A percentile compares a stretch with the other conserved stretches of the same genome.
Conservation (phyloP, 2,329 filamentous ascomycete genomes). For the Penicillium sp. region DNA sequence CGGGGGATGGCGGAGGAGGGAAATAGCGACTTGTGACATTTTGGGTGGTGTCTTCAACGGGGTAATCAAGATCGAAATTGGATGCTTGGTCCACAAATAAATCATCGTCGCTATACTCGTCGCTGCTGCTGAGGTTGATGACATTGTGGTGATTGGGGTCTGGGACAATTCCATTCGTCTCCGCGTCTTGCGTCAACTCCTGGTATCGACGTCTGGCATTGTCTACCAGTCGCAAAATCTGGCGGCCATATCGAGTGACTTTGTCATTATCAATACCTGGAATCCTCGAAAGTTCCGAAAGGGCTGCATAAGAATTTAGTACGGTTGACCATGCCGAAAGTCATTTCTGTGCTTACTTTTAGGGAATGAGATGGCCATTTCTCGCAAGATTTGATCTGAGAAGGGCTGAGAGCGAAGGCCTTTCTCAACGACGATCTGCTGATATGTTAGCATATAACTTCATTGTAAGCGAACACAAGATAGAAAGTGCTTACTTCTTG, state of each 20-base stretch:
- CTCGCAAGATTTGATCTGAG: constrained; percentile 50
- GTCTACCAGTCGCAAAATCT: constrained; percentile 48
- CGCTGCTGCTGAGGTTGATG: constrained; percentile 48
- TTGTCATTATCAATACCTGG: constrained; percentile 50
- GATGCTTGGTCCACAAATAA: constrained; percentile 34
- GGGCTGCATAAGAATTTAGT: constrained; percentile 34
- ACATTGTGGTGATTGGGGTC: constrained; percentile 53
- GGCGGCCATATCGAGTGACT: constrained; percentile 48
- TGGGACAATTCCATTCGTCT: constrained; percentile 54
- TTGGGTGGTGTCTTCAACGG: constrained; percentile 18
- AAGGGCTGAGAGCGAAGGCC: constrained; percentile 52
- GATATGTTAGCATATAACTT: constrained; percentile 4
- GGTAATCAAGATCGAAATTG: constrained; percentile 28
- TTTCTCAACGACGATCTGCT: constrained; percentile 48
- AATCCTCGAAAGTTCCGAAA: constrained; percentile 44
- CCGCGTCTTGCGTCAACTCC: constrained; percentile 48
- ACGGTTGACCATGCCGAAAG: not conserved
- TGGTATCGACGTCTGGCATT: constrained; percentile 47
- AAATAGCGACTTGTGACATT: constrained; percentile 42
- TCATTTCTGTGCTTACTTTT: constrained; percentile 34
- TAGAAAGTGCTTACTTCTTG: constrained; percentile 40
- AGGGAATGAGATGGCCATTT: constrained; percentile 55
- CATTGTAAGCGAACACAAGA: not conserved
- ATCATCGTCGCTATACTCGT: constrained; percentile 44
- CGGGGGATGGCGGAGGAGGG: constrained; percentile 26